These are phyloP conservation scores for Coemansia sp. DNA, from an alignment of 192 early-diverging fungal genomes.

Conservation along the genomic window DNA sequence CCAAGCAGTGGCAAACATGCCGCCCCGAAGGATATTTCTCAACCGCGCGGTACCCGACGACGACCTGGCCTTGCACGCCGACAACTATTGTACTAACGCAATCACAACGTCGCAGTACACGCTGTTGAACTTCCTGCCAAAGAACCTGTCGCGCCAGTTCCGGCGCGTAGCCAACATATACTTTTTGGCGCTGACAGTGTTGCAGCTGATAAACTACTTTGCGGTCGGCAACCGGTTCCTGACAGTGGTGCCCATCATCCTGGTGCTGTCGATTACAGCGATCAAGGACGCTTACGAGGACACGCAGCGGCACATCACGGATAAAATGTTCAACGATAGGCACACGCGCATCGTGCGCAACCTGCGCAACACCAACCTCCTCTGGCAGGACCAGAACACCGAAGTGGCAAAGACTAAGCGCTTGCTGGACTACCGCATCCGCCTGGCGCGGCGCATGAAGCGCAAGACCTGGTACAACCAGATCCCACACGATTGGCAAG, in stretches of 20 bases:
- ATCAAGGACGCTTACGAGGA: conserved; percentile 95
- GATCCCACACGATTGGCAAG: conserved; percentile 46
- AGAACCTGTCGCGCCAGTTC: conserved; percentile 97
- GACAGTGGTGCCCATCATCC: conserved; percentile 82
- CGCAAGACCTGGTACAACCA: conserved; percentile 51
- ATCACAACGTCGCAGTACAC: conserved; percentile 96
- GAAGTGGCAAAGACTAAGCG: conserved; percentile 21
- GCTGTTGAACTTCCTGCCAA: conserved; percentile 86
- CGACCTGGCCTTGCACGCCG: conserved; percentile 61
- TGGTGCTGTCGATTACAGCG: conserved; percentile 80
- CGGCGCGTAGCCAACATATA: conserved; percentile 94
- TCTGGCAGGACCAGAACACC: conserved; percentile 38
- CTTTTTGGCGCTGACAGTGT: conserved; percentile 86
- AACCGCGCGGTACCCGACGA: conserved; percentile 65
- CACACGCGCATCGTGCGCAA: conserved; percentile 61
- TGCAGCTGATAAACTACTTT: conserved; percentile 81
- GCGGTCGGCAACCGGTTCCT: conserved; percentile 67
- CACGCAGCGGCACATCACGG: conserved; percentile 76
- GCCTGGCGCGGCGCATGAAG: conserved; percentile 38
- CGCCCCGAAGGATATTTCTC: conserved; percentile 59
- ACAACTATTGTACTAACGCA: conserved; percentile 71
- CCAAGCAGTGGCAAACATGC: conserved; percentile 28
- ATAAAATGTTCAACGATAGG: conserved; percentile 81
- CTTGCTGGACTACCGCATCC: conserved; percentile 28
- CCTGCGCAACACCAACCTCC: conserved; percentile 64